Evolutionary conservation across 257 asterid genomes (phyloP).

Genomic region (Cinchona pubescens): DNA sequence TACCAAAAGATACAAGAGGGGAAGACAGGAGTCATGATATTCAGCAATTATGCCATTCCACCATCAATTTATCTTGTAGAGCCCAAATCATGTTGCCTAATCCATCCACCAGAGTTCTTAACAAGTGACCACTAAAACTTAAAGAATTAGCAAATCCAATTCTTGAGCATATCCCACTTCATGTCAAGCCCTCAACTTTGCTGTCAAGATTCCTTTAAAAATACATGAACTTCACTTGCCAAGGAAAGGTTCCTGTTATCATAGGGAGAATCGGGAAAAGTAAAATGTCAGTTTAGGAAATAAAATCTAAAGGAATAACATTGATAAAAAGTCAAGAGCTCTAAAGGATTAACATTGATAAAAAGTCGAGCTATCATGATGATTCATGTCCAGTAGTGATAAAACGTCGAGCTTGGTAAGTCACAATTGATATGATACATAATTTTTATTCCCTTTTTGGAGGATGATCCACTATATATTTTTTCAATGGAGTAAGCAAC

Average conservation of each 20-base stretch:
- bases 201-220: slow-evolving; percentile 13
- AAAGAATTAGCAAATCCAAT: not conserved
- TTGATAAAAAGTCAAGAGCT: too few species aligned
- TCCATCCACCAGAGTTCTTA: not conserved
- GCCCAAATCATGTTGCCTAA: not conserved
- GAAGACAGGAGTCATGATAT: slow-evolving; percentile 1
- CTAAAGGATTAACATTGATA: not conserved
- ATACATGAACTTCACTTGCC: not conserved
- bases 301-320: not conserved
- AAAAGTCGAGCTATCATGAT: too few species aligned
- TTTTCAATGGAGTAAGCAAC: slow-evolving; percentile 33
- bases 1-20: slow-evolving; percentile 11
- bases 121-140: too few species aligned
- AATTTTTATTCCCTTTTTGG: slow-evolving; percentile 36
- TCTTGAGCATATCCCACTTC: not conserved
- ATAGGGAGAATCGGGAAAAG: not conserved
- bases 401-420: slow-evolving; percentile 18
- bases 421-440: slow-evolving; percentile 27
- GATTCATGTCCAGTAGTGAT: not conserved
- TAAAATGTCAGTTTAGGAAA: not conserved
- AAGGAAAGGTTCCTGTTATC: not conserved
- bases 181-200: slow-evolving; percentile 8
- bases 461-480: slow-evolving; percentile 59
- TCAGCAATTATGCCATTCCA: not conserved
- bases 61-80: not conserved